Percentiles rank a stretch among this genome's conserved stretches.
phyloP scores from a whole-genome alignment of 345 rosid genomes.

The Turnera subulata region DNA sequence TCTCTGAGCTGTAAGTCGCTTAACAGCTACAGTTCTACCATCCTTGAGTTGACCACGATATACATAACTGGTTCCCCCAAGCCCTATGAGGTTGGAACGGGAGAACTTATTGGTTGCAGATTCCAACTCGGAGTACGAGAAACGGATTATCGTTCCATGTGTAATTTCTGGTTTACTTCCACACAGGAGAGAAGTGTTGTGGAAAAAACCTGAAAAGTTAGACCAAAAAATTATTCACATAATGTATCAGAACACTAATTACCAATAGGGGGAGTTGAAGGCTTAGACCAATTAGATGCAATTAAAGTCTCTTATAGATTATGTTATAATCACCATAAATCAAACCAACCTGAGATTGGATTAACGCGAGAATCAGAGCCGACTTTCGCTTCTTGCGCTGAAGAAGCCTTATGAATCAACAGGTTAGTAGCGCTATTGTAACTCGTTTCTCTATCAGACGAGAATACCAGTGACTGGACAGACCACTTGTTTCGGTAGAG shows the following conservation, averaged over 20 bases:
- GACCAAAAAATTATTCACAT: background rate
- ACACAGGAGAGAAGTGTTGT: constrained; percentile 42
- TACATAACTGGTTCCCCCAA: constrained; percentile 87
- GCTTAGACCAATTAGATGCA: background rate
- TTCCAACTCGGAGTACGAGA: constrained; percentile 68
- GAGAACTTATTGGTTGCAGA: constrained; percentile 75
- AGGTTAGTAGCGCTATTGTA: constrained; percentile 77
- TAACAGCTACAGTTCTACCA: constrained; percentile 78
- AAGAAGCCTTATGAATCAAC: constrained; percentile 47
- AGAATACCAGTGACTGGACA: constrained; percentile 41
- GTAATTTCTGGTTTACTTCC: constrained; percentile 48
- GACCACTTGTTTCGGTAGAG: constrained; percentile 42
- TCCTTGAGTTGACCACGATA: constrained; percentile 81
- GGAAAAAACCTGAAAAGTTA: constrained; percentile 59
- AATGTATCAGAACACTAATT: background rate
- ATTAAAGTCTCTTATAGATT: constrained; percentile 5
- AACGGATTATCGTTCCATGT: constrained; percentile 54
- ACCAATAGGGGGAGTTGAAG: background rate
- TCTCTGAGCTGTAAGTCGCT: constrained; percentile 59
- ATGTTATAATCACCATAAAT: background rate
- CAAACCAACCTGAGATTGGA: constrained; percentile 37
- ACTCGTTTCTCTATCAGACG: constrained; percentile 68
- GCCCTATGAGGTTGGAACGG: constrained; percentile 63
- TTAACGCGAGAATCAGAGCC: constrained; percentile 34
- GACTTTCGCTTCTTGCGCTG: constrained; percentile 36